phyloP scores from a whole-genome alignment of 2,329 filamentous ascomycete species.

The Lomentospora prolificans region DNA sequence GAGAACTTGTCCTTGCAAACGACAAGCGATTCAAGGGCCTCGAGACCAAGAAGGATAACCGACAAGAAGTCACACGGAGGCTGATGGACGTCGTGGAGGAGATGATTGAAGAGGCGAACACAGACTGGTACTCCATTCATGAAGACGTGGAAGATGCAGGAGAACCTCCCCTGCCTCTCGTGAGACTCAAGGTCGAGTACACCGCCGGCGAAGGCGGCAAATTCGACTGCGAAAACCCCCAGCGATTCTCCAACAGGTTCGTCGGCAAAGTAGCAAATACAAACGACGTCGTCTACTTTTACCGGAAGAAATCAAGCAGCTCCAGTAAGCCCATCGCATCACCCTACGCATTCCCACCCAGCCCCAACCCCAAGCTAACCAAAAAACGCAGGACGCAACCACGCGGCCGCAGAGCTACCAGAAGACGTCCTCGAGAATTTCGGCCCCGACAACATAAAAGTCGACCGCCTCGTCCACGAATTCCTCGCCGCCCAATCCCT shows the following conservation, averaged over 20 bases:
- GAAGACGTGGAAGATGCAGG: slow-evolving; percentile 37
- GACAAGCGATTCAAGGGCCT: slow-evolving; percentile 69
- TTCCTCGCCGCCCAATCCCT: slow-evolving; percentile 81
- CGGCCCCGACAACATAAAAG: slow-evolving; percentile 49
- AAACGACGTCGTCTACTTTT: slow-evolving; percentile 87
- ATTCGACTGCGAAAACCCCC: slow-evolving; percentile 89
- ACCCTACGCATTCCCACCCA: background rate
- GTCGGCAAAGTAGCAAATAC: slow-evolving; percentile 84
- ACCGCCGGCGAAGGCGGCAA: slow-evolving; percentile 73
- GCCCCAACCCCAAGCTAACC: slow-evolving; percentile 14
- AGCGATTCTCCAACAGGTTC: slow-evolving; percentile 91
- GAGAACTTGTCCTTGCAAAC: slow-evolving; percentile 67
- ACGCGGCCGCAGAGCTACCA: slow-evolving; percentile 47
- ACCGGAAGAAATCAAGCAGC: slow-evolving; percentile 68
- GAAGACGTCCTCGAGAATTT: slow-evolving; percentile 50
- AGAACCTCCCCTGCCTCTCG: slow-evolving; percentile 64
- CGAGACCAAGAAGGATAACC: slow-evolving; percentile 67
- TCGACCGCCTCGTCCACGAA: slow-evolving; percentile 80
- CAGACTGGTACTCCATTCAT: slow-evolving; percentile 73
- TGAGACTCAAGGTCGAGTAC: slow-evolving; percentile 86
- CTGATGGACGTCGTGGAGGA: slow-evolving; percentile 72
- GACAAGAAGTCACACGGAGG: slow-evolving; percentile 66
- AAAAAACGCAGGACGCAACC: slow-evolving; percentile 22
- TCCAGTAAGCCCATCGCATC: slow-evolving; percentile 25
- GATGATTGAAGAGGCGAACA: slow-evolving; percentile 76